Evolutionary conservation across 352 stramenopile genomes (phyloP).

Genomic region (Globisporangium takayamanum): DNA sequence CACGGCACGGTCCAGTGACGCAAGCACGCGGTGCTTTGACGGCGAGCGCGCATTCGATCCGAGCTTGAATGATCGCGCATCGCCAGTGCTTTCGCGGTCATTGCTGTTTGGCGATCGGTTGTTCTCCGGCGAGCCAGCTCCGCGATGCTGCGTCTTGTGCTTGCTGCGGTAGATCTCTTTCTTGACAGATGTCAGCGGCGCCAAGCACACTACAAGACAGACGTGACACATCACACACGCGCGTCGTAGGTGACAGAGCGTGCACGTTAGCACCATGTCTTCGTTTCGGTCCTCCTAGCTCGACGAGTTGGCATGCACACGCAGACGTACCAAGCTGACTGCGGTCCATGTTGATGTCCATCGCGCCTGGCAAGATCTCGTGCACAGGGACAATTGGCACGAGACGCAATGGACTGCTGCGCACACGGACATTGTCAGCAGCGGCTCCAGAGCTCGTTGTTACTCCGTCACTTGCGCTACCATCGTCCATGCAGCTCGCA

Average conservation of each 20-base stretch:
- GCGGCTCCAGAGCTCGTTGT: no score
- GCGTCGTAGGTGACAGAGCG: no score
- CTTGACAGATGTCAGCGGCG: conserved; percentile 27
- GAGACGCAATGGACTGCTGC: conserved; percentile 2
- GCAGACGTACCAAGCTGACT: conserved; percentile 25
- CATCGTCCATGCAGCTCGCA: not conserved
- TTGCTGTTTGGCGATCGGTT: conserved; percentile 1
- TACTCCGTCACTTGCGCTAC: not conserved
- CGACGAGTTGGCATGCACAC: not conserved
- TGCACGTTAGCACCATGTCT: no score
- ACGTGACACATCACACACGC: not conserved
- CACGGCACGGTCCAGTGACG: conserved; percentile 1
- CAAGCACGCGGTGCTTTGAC: conserved; percentile 3
- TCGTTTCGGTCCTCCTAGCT: not conserved
- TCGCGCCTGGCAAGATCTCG: conserved; percentile 12
- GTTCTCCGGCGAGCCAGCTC: not conserved
- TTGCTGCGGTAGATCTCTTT: conserved; percentile 39
- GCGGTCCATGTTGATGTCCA: conserved; percentile 23
- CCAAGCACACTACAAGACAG: conserved; percentile 26
- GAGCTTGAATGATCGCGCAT: not conserved
- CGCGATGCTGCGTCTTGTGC: conserved; percentile 13
- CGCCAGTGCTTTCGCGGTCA: not conserved
- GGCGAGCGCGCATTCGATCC: not conserved
- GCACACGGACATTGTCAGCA: not conserved
- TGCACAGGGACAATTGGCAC: conserved; percentile 22